A percentile compares a stretch with the other conserved stretches of the same genome.
Evolutionary conservation across 176 grass and related monocot species (phyloP).

Genomic region (Musa schizocarpa): DNA sequence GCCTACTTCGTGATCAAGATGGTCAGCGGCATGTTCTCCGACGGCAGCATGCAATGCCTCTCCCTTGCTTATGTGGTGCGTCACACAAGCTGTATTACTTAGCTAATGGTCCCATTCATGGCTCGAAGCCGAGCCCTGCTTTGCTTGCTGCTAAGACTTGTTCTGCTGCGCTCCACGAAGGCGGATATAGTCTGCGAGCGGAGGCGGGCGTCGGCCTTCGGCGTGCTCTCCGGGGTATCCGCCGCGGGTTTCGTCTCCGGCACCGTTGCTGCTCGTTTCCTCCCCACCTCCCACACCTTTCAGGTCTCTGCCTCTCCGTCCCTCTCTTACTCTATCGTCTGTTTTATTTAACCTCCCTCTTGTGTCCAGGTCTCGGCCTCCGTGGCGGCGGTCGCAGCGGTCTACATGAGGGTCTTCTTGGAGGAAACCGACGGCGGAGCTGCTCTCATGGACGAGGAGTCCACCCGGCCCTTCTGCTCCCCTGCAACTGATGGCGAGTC

Average conservation of each 20-base stretch:
- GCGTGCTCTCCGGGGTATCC: conserved; percentile 56
- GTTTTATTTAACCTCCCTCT: not conserved
- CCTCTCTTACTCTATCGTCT: not conserved
- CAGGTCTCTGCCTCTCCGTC: conserved; percentile 39
- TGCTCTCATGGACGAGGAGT: conserved; percentile 34
- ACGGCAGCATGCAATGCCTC: conserved; percentile 76
- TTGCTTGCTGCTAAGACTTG: not conserved
- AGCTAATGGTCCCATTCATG: too few relatives aligned
- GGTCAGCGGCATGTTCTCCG: conserved; percentile 63
- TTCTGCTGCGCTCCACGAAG: conserved; percentile 25
- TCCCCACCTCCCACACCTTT: conserved; percentile 62
- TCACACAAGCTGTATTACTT: too few relatives aligned
- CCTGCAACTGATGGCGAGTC: conserved; percentile 30
- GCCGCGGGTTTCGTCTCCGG: conserved; percentile 76
- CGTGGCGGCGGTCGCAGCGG: conserved; percentile 31
- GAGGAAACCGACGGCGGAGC: conserved; percentile 37
- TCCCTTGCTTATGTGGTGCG: conserved; percentile 75
- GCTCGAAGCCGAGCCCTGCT: not conserved
- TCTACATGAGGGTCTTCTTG: conserved; percentile 59
- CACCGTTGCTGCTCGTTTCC: conserved; percentile 62
- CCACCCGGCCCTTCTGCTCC: conserved; percentile 35
- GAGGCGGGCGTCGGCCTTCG: conserved; percentile 51
- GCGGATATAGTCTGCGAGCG: conserved; percentile 53
- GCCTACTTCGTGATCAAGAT: conserved; percentile 52
- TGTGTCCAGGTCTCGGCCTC: conserved; percentile 29